A percentile compares a stretch with the other conserved stretches of the same genome.
Evolutionary conservation across 345 rosid genomes (phyloP).

Genomic region (Populus simonii): DNA sequence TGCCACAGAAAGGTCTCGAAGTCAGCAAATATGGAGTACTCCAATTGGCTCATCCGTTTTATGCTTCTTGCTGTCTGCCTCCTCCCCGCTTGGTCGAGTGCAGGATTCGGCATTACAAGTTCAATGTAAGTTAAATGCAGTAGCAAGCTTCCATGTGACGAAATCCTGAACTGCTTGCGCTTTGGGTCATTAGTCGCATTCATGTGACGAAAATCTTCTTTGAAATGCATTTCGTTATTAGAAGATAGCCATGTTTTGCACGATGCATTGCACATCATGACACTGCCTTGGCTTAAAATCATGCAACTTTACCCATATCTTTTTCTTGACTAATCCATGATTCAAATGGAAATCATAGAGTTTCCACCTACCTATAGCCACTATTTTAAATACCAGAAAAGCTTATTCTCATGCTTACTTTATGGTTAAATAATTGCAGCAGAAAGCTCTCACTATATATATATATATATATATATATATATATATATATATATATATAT

Average conservation of each 20-base stretch:
- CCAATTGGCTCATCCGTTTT: not conserved
- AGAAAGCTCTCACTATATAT: too few species aligned
- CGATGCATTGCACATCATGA: too few species aligned
- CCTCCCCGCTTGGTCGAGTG: conserved; percentile 21
- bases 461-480: too few species aligned
- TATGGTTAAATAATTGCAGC: not conserved
- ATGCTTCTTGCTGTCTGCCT: conserved; percentile 12
- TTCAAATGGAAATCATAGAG: not conserved
- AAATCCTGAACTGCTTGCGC: not conserved
- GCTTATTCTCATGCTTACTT: not conserved
- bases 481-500: too few species aligned
- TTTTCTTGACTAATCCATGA: not conserved
- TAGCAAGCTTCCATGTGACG: too few species aligned
- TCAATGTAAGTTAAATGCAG: conserved; percentile 21
- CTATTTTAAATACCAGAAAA: too few species aligned
- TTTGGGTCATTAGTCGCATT: not conserved
- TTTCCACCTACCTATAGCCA: too few species aligned
- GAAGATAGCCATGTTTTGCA: too few species aligned
- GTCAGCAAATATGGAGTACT: not conserved
- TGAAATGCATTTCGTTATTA: not conserved
- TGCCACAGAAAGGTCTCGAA: not conserved
- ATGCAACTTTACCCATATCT: too few species aligned
- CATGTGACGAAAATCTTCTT: not conserved
- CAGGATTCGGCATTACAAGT: conserved; percentile 28
- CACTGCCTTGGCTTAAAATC: too few species aligned